Evolutionary conservation across 805 yeast species (phyloP).

Genomic region (Candida dajiaensis): DNA sequence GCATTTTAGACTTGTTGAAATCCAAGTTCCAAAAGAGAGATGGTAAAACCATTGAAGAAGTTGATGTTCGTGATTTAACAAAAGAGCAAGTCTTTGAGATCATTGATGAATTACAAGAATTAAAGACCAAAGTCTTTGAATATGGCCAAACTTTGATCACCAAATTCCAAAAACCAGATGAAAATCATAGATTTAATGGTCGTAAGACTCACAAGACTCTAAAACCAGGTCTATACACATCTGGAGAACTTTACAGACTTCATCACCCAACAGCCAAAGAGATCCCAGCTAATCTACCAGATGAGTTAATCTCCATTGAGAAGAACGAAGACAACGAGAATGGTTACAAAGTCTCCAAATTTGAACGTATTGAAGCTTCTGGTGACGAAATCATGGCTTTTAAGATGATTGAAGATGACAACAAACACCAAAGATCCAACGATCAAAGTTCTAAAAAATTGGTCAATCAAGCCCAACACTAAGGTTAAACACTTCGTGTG

Average conservation of each 20-base stretch:
- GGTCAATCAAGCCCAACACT: constrained; percentile 6
- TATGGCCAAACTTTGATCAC: constrained; percentile 3
- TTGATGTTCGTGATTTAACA: constrained; percentile 2
- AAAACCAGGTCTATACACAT: constrained; percentile 7
- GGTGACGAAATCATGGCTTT: neutral
- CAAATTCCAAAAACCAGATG: neutral
- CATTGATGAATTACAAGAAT: constrained; percentile 3
- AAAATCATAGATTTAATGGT: neutral
- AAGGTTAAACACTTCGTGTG: no score
- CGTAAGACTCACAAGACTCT: neutral
- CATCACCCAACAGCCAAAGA: constrained; percentile 2
- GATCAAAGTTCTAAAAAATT: neutral
- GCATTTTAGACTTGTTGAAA: constrained; percentile 4
- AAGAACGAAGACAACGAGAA: neutral
- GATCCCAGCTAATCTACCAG: constrained; percentile 2
- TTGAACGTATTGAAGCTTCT: neutral
- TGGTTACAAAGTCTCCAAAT: neutral
- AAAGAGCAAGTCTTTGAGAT: constrained; percentile 6
- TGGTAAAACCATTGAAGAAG: neutral
- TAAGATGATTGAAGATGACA: neutral
- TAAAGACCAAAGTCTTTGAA: constrained; percentile 2
- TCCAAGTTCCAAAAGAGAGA: constrained; percentile 8
- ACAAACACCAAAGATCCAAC: neutral
- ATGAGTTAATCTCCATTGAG: constrained; percentile 4
- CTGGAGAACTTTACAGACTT: constrained; percentile 5